A percentile compares a stretch with the other conserved stretches of the same genome.
Conservation (phyloP, 2,329 filamentous ascomycete genomes). For the Cladosporium colombiae region DNA sequence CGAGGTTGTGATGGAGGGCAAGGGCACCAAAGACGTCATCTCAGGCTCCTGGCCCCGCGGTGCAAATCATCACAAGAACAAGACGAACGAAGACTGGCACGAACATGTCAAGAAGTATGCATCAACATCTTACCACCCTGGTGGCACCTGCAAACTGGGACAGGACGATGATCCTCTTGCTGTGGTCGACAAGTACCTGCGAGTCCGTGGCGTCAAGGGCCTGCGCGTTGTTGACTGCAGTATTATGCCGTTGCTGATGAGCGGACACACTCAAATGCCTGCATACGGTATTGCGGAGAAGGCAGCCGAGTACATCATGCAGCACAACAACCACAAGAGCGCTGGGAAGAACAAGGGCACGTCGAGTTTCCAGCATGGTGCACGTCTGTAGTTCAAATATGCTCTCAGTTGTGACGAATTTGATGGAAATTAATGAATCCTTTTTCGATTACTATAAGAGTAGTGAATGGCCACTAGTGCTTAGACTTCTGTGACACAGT, state of each 20-base stretch:
- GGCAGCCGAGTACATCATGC: slow-evolving; percentile 54
- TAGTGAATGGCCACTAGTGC: not conserved
- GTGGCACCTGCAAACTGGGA: slow-evolving; percentile 60
- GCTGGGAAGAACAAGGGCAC: not conserved
- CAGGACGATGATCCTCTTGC: slow-evolving; percentile 49
- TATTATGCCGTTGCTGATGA: slow-evolving; percentile 54
- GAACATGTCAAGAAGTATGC: slow-evolving; percentile 59
- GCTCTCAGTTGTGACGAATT: not conserved
- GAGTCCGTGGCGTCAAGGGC: slow-evolving; percentile 53
- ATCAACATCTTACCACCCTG: slow-evolving; percentile 53
- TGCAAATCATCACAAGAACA: slow-evolving; percentile 54
- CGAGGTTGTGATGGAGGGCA: slow-evolving; percentile 60
- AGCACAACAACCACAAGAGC: slow-evolving; percentile 23
- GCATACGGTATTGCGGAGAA: slow-evolving; percentile 61
- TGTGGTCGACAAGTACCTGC: slow-evolving; percentile 57
- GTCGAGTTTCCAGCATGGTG: not conserved
- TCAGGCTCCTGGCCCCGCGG: slow-evolving; percentile 61
- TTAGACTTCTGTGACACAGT: not conserved
- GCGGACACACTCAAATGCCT: slow-evolving; percentile 59
- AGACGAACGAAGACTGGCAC: slow-evolving; percentile 59
- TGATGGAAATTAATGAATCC: not conserved
- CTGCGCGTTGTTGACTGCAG: slow-evolving; percentile 58
- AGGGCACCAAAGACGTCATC: slow-evolving; percentile 59
- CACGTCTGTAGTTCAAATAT: not conserved
- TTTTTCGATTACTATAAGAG: not conserved